Evolutionary conservation across 2,329 filamentous ascomycete species (phyloP), one percentile per base, ranked within the genome.

Genomic region (Chrysoporthe deuterocubensis): DNA sequence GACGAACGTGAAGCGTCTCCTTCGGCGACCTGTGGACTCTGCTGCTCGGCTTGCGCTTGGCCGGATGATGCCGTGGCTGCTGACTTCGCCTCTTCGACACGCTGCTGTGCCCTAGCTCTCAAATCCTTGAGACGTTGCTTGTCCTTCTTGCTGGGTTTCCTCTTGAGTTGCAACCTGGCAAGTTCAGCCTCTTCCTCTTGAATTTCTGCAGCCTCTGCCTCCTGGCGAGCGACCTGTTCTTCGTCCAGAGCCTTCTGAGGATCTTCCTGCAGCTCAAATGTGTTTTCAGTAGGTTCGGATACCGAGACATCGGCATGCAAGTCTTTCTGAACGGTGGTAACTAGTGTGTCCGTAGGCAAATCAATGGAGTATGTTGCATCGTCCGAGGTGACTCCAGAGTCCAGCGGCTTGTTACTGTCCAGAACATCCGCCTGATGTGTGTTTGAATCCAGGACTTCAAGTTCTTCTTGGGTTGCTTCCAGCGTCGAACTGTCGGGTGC

Each of bases 111-210:
- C 32, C 52, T 65, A 16, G 59, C 65, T 44, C 18, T 64, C 52
- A 70, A 61, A 4, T 66, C 65, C 34, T 52, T 64, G 34, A 69
- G 57, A 16, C 65, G 68, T 21, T 40, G 43, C n/a, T 65, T 70
- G 44, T 70, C 68, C 50, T 63, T 67, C n/a, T 63, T 34, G 26
- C 60, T 67, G 14, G 42, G 58, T 34, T 63, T 65, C 43, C 60
- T 65, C 54, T 69, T 68, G 13, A 52, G 54, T 37, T 63, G 65
- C 34, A 68, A 48, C 16, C 37, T 65, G n/a, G 59, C 42, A 21
- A 63, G 21, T 32, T 70, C 68, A 26, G 52, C 52, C 42, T 68
- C 65, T 46, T 70, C 65, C 7, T 59, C 62, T 32, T 57, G 68
- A 9, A 57, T 57, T 26, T 60, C 34, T 16, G 50, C 59, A 37